A percentile compares a stretch with the other conserved stretches of the same genome.
Conservation (phyloP, 805 yeast genomes). For the Lipomyces lipofer region DNA sequence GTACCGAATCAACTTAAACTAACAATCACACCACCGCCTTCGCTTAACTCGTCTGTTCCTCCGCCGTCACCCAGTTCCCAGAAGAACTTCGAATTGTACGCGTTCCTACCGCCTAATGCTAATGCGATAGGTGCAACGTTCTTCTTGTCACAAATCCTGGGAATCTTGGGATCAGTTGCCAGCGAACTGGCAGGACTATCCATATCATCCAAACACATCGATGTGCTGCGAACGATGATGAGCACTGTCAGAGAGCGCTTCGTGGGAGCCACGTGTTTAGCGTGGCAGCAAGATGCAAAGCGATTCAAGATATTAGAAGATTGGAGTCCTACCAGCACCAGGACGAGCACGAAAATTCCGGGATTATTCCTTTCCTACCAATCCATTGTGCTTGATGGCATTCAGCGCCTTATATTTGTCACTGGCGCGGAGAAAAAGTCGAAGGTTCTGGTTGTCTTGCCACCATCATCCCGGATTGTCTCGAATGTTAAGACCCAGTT, state of each 20-base stretch:
- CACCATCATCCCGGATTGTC: conserved; percentile 41
- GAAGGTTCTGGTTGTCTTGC: conserved; percentile 34
- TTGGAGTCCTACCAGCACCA: conserved; percentile 36
- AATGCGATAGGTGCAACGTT: conserved; percentile 61
- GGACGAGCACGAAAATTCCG: conserved; percentile 44
- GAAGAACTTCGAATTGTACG: conserved; percentile 35
- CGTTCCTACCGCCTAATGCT: conserved; percentile 64
- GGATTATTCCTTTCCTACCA: conserved; percentile 45
- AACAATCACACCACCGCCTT: conserved; percentile 1
- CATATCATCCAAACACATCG: conserved; percentile 45
- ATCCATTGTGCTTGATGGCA: conserved; percentile 40
- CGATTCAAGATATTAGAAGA: conserved; percentile 44
- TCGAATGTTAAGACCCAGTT: conserved; percentile 41
- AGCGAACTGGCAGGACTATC: conserved; percentile 49
- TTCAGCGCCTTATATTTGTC: conserved; percentile 30
- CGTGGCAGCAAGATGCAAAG: conserved; percentile 54
- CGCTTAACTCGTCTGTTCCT: conserved; percentile 21
- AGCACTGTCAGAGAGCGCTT: conserved; percentile 46
- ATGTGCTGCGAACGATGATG: conserved; percentile 42
- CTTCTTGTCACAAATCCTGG: conserved; percentile 51
- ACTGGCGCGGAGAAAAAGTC: conserved; percentile 21
- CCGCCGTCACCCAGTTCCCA: conserved; percentile 6
- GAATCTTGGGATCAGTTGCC: conserved; percentile 45
- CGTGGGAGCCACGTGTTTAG: conserved; percentile 50
- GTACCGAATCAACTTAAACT: not conserved